Evolutionary conservation across 805 yeast genomes (phyloP), one percentile per base, ranked within the genome.

Genomic region (Spathaspora gorwiae): DNA sequence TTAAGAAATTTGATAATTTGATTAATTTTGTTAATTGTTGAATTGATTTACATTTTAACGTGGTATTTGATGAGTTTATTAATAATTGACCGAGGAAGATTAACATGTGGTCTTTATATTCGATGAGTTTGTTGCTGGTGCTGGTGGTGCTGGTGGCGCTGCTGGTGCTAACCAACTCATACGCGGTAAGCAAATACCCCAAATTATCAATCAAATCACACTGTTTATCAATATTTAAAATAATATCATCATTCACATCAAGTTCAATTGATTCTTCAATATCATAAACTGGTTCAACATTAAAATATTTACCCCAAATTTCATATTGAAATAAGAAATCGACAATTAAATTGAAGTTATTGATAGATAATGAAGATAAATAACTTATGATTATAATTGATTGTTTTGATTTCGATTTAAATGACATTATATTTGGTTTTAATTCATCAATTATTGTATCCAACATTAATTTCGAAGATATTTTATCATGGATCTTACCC

Each of bases 11-110:
- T 2, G 65, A 61, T 52, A 86, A 65, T 29, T 70, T 65, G 7
- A 82, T 67, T 37, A 88, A 56, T 42, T 79, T 78, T 0, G 81
- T 72, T 42, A 89, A 71, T 38, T 85, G 87, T 44, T 79, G 79
- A 27, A 86, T 68, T 1, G 94, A 78, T 35, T 84, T 66, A 26
- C 84, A 73, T 54, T 89, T 75, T 46, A 89, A 70, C 1, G 90
- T 79, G 9, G 81, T 82, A 31, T 73, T 75, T 0, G 95, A 80
- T 0, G 87, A 75, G 0, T 84, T 75, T 58, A 84, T 78, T 40
- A 90, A 69, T 5, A 87, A 74, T 55, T 79, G 83, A n/a, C 90
- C 81, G 52, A 88, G 61, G 37, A 84, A 67, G 44, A 82, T 78
- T 29, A 90, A 64, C 12, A 90, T 67, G 35, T 81, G 81, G 54